Conservation (phyloP, 495 filamentous ascomycete genomes). For the Margaritispora aquatica region DNA sequence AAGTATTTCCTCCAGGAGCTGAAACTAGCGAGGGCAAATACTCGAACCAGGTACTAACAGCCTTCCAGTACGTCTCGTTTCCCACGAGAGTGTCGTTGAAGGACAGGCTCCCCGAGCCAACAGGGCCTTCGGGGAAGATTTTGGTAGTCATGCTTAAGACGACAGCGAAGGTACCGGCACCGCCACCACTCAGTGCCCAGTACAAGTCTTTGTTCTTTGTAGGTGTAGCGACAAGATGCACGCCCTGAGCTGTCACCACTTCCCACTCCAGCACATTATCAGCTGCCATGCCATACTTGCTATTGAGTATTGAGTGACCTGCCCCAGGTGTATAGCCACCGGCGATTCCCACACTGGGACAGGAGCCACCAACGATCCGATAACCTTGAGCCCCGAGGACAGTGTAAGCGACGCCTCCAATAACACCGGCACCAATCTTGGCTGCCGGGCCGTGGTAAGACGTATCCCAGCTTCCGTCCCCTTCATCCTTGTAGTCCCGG, state of each 20-base stretch:
- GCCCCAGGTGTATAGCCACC: conserved; percentile 52
- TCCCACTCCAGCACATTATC: conserved; percentile 54
- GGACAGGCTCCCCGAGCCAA: conserved; percentile 26
- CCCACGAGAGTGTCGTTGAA: conserved; percentile 34
- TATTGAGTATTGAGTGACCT: conserved; percentile 50
- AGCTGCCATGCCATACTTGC: conserved; percentile 49
- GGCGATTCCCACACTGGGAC: conserved; percentile 41
- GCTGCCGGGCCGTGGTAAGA: conserved; percentile 36
- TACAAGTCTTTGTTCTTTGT: conserved; percentile 47
- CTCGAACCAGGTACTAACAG: conserved; percentile 29
- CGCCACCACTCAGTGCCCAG: conserved; percentile 55
- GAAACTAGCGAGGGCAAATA: conserved; percentile 26
- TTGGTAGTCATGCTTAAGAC: conserved; percentile 40
- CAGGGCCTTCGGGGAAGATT: conserved; percentile 17
- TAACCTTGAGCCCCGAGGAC: conserved; percentile 36
- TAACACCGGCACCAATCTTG: conserved; percentile 49
- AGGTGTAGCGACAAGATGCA: conserved; percentile 34
- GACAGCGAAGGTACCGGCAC: conserved; percentile 45
- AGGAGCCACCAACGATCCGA: conserved; percentile 44
- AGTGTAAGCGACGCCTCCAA: conserved; percentile 43
- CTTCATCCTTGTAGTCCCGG: conserved; percentile 28
- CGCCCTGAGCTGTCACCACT: conserved; percentile 44
- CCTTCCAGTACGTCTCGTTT: conserved; percentile 31
- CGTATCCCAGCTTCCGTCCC: too few relatives aligned
- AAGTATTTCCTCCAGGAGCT: conserved; percentile 28